phyloP scores from a whole-genome alignment of 495 filamentous ascomycete species.

The Darksidea phi region DNA sequence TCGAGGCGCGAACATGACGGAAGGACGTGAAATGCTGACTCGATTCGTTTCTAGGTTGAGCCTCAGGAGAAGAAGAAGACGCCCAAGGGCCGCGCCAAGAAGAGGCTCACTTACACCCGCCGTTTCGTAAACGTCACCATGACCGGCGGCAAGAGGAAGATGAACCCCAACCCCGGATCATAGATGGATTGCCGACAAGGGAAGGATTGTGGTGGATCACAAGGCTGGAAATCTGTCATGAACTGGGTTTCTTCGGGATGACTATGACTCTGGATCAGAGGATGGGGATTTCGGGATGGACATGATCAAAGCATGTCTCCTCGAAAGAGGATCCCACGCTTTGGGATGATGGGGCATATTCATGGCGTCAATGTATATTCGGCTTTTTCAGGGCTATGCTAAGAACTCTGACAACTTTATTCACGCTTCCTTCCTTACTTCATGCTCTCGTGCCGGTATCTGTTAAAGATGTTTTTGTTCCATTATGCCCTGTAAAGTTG shows the following conservation, averaged over 20 bases:
- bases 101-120: slow-evolving; percentile 94
- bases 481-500: too few relatives aligned
- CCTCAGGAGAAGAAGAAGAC: slow-evolving; percentile 88
- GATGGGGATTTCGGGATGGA: slow-evolving; percentile 19
- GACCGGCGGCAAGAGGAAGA: slow-evolving; percentile 98
- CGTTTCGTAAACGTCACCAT: slow-evolving; percentile 99
- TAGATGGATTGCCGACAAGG: slow-evolving; percentile 15
- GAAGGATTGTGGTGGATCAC: slow-evolving; percentile 7
- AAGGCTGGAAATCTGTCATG: slow-evolving; percentile 22
- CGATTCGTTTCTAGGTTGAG: slow-evolving; percentile 61
- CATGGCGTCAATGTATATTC: slow-evolving; percentile 36
- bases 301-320: slow-evolving; percentile 19
- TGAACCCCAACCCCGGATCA: slow-evolving; percentile 63
- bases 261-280: slow-evolving; percentile 39
- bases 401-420: slow-evolving; percentile 14
- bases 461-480: too few relatives aligned
- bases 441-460: not conserved
- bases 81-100: slow-evolving; percentile 98
- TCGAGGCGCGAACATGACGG: not conserved
- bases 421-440: not conserved
- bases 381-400: slow-evolving; percentile 26
- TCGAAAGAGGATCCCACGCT: slow-evolving; percentile 22
- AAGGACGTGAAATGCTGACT: not conserved
- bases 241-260: slow-evolving; percentile 26
- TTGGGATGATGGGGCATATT: slow-evolving; percentile 38